phyloP scores from a whole-genome alignment of 495 filamentous ascomycete genomes.

The Talaromyces borbonicus region DNA sequence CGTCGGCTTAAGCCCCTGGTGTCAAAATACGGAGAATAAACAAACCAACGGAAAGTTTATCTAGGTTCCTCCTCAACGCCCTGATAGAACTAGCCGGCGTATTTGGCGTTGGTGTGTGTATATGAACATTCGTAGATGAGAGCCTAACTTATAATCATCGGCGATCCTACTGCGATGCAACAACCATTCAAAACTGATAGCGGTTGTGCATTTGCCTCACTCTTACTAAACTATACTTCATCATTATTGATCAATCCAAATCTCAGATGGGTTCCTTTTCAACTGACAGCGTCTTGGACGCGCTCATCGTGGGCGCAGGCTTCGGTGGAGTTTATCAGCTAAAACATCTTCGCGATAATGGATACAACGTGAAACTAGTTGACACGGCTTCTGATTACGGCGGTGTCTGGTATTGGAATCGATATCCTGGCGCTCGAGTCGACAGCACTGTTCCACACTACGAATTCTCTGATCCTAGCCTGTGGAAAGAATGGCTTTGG shows the following conservation, averaged over 20 bases:
- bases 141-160: neutral
- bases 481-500: conserved; percentile 21
- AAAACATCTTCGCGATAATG: conserved; percentile 33
- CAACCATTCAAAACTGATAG: neutral
- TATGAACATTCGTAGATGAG: neutral
- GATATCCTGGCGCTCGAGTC: conserved; percentile 22
- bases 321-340: conserved; percentile 37
- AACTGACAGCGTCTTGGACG: conserved; percentile 18
- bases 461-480: conserved; percentile 3
- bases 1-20: neutral
- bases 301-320: conserved; percentile 43
- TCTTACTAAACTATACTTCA: neutral
- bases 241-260: neutral
- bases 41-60: neutral
- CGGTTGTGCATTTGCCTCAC: neutral
- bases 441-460: conserved; percentile 17
- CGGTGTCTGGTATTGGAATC: conserved; percentile 40
- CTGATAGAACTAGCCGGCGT: neutral
- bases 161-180: neutral
- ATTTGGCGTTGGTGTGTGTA: neutral
- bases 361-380: conserved; percentile 25
- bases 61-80: neutral
- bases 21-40: neutral
- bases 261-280: neutral
- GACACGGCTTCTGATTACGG: conserved; percentile 40